Base-by-base conservation (phyloP, 208 protist genomes). In the Trypanosoma grayi region DNA sequence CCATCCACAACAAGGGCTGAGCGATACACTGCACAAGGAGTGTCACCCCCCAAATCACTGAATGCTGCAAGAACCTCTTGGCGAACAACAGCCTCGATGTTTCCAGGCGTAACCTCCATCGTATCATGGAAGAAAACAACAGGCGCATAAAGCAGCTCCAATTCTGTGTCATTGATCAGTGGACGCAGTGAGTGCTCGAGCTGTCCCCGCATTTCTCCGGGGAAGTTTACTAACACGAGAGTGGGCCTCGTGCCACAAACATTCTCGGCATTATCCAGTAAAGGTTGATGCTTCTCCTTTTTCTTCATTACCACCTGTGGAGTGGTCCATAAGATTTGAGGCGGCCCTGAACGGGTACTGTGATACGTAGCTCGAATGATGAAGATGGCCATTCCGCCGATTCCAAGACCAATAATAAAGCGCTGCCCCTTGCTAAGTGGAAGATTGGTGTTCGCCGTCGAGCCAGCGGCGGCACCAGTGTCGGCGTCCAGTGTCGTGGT, bases 71-170 rank as follows among this genome's bases (percentile, higher is more conserved):
- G 61, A 3, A 83, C 65, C 4, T 76, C 79, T 4, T 55, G 57
- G 0, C 56, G 79, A 4, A 76, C 67, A 9, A 77, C 63, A 22
- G 61, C 50, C 22, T 31, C 56, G 7, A 89, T 20, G 40, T 63
- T 75, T 7, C 47, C 55, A 0, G 73, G 57, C 22, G 62, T 75
- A 0, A 70, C 20, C 4, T 83, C 66, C 2, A 61, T 51, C 0
- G 51, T 60, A 8, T 93, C 87, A 45, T 93, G 76, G 25, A 79
- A 77, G 51, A 89, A 78, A 46, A 75, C 85, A 39, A 90, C 81
- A 6, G 78, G 74, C 6, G 59, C 58, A 37, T 78, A 81, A 8
- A 33, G 45, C 0, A 82, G n/a, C 8, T 66, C 33, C 22, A 85
- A 47, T 33, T 83, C 79, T 7, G 31, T 59, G 6, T 18, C 47